Base-by-base conservation (phyloP, 805 yeast species). In the Vanderwaltozyma tropicalis region DNA sequence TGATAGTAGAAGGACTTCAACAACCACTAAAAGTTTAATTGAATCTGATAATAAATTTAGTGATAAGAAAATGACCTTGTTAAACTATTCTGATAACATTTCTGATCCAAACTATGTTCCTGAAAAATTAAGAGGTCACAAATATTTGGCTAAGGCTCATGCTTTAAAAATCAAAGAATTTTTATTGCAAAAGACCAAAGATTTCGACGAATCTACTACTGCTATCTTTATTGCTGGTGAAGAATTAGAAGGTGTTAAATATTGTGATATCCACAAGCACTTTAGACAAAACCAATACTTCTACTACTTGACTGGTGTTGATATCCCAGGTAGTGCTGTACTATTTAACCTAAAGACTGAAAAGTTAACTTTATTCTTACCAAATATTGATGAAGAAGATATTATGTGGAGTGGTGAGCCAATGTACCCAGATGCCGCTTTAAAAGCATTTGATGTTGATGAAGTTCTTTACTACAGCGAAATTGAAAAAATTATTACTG, bases 341-440 rank as follows among this genome's bases (percentile, higher is more conserved):
- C 62, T 81, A 17, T 89, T 72, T 53, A 66, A 74, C 34, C 51
- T 77, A 28, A 52, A 47, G 3, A 47, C 59, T 6, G 84, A 79
- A 31, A 68, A 74, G 37, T 66, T 86, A 43, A 75, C 78, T 0
- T 63, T 89, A 19, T 89, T 81, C 52, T 66, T 92, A 36, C 96
- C 97, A 1, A 73, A 81, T 37, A 68, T 89, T 28, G 95, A 87
- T 53, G 63, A 71, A 31, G 97, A 92, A 31, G 96, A 85, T 54
- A 81, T 89, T 30, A 81, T 92, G 86, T 89, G 98, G 98, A 79
- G 92, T 41, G 98, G 98, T 0, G 53, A 80, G 60, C 98, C 98
- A 5, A 45, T 85, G 37, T 64, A 74, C 28, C 45, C 69, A 3
- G 78, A 79, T 33, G 78, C 80, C 15, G 96, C 96, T 0, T 38